These are phyloP conservation scores for Colletotrichum paranaense DNA, from an alignment of 2,329 filamentous ascomycete genomes.

Conservation along the genomic window DNA sequence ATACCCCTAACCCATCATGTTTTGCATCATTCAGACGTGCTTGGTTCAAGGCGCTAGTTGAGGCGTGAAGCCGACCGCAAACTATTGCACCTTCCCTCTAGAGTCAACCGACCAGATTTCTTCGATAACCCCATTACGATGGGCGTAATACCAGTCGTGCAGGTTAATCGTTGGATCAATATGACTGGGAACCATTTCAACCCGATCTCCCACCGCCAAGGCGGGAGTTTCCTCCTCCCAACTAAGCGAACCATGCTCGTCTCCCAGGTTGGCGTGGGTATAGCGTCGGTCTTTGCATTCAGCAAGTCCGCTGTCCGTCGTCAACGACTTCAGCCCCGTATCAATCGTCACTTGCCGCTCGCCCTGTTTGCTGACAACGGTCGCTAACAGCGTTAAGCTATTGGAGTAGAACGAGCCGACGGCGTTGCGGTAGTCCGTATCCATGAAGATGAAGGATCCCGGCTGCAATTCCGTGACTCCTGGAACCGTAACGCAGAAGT, in stretches of 20 bases:
- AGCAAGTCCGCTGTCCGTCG: slow-evolving; percentile 62
- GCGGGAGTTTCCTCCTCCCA: slow-evolving; percentile 55
- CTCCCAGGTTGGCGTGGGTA: slow-evolving; percentile 56
- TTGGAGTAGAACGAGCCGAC: slow-evolving; percentile 60
- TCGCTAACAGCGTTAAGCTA: slow-evolving; percentile 59
- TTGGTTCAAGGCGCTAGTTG: background rate
- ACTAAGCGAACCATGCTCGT: slow-evolving; percentile 59
- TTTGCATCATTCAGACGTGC: too few relatives aligned
- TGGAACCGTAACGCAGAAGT: slow-evolving; percentile 61
- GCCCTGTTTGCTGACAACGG: slow-evolving; percentile 60
- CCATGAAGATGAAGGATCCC: slow-evolving; percentile 68
- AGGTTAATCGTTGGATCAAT: slow-evolving; percentile 66
- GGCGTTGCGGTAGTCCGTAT: slow-evolving; percentile 65
- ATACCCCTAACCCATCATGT: too few relatives aligned
- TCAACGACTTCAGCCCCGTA: slow-evolving; percentile 59
- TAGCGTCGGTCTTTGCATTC: slow-evolving; percentile 58
- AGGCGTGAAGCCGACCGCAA: background rate
- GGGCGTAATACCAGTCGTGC: slow-evolving; percentile 62
- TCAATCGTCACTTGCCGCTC: slow-evolving; percentile 58
- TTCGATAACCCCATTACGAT: slow-evolving; percentile 58
- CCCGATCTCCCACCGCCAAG: slow-evolving; percentile 56
- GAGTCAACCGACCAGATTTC: slow-evolving; percentile 64
- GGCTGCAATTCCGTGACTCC: slow-evolving; percentile 66
- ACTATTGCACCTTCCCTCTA: slow-evolving; percentile 55
- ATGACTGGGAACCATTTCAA: slow-evolving; percentile 65